Conservation (phyloP, 2,329 filamentous ascomycete species). For the Cytospora schulzeri region DNA sequence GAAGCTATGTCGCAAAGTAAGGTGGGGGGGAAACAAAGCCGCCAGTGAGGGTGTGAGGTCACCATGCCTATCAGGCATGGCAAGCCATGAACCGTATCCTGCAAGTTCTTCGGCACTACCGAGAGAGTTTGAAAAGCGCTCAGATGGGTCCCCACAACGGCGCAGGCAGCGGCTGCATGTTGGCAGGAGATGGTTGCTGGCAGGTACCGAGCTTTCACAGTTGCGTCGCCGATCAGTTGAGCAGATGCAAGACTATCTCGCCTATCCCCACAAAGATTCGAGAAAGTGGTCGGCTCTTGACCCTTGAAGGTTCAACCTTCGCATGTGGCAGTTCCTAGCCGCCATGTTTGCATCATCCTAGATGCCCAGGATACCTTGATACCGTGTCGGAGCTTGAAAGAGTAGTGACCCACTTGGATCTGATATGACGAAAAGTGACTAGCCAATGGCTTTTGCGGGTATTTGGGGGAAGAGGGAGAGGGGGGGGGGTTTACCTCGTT, state of each 20-base stretch:
- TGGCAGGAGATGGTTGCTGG: background rate
- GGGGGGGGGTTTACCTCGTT: too few species aligned
- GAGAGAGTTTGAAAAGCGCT: background rate
- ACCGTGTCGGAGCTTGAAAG: background rate
- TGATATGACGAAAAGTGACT: constrained; percentile 5
- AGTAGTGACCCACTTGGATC: background rate
- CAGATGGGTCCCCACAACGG: background rate
- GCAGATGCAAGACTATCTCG: background rate
- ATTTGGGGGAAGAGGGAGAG: too few species aligned
- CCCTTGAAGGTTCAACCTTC: background rate
- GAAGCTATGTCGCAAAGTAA: background rate
- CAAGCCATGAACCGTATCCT: background rate
- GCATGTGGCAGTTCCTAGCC: background rate
- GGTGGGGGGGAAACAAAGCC: background rate
- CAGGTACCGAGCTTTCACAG: background rate
- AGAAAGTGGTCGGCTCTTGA: background rate
- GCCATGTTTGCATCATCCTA: background rate
- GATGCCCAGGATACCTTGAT: background rate
- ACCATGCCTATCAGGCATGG: background rate
- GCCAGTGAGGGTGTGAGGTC: background rate
- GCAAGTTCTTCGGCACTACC: background rate
- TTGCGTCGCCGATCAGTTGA: constrained; percentile 1
- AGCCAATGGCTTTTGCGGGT: constrained; percentile 6
- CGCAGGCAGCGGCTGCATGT: constrained; percentile 1
- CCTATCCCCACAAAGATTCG: background rate